phyloP scores from a whole-genome alignment of 2,329 filamentous ascomycete species.

The Westerdykella aurantiaca region DNA sequence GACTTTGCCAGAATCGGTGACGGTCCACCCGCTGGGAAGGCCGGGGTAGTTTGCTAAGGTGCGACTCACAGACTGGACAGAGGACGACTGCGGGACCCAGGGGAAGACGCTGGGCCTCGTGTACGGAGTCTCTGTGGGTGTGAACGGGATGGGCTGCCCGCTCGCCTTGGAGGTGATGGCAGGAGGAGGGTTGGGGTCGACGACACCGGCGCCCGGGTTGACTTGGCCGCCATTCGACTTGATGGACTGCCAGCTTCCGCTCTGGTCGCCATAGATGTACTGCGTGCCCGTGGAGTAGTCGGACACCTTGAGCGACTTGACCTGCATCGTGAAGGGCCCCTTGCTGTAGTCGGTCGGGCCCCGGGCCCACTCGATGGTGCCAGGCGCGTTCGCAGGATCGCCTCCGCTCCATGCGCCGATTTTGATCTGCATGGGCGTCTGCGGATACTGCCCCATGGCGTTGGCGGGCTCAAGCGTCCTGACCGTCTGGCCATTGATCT shows the following conservation, averaged over 20 bases:
- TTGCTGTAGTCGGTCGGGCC: constrained; percentile 77
- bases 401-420: constrained; percentile 90
- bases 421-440: constrained; percentile 92
- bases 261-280: constrained; percentile 75
- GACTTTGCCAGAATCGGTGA: constrained; percentile 73
- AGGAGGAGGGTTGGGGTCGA: constrained; percentile 50
- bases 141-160: constrained; percentile 63
- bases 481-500: constrained; percentile 70
- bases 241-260: constrained; percentile 78
- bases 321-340: constrained; percentile 81
- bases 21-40: constrained; percentile 75
- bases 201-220: constrained; percentile 56
- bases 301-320: constrained; percentile 68
- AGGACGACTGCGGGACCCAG: constrained; percentile 56
- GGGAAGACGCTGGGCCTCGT: constrained; percentile 45
- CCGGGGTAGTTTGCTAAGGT: constrained; percentile 47
- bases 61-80: constrained; percentile 46
- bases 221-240: constrained; percentile 70
- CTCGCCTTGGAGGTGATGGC: constrained; percentile 57
- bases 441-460: constrained; percentile 76
- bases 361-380: constrained; percentile 85
- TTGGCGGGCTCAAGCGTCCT: constrained; percentile 66
- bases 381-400: constrained; percentile 68
- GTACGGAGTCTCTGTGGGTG: constrained; percentile 54
- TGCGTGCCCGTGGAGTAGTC: constrained; percentile 90